phyloP scores from a whole-genome alignment of 257 asterid genomes.

The Scutellaria minor region DNA sequence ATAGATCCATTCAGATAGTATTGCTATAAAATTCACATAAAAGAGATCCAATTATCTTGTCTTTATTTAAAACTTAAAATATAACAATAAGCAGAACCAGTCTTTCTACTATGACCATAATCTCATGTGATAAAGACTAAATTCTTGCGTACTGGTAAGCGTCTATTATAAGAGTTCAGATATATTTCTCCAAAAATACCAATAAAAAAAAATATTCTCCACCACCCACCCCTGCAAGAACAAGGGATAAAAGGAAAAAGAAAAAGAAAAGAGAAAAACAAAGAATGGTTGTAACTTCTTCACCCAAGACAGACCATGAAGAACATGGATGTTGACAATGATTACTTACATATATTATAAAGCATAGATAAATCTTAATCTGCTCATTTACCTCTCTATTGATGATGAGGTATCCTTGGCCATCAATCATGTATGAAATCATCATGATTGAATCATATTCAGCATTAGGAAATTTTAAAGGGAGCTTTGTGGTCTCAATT shows the following conservation, averaged over 20 bases:
- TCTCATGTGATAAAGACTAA: conserved; percentile 24
- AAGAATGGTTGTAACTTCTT: conserved; percentile 14
- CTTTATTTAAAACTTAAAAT: conserved; percentile 5
- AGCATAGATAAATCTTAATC: conserved; percentile 20
- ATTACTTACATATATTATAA: conserved; percentile 12
- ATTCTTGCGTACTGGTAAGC: conserved; percentile 18
- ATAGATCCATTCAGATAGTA: conserved; percentile 21
- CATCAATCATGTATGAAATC: conserved; percentile 99
- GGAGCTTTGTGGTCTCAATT: conserved; percentile 98
- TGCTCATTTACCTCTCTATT: conserved; percentile 75
- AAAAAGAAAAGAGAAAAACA: background rate
- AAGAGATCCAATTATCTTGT: conserved; percentile 12
- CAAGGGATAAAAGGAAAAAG: background rate
- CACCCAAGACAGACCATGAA: conserved; percentile 24
- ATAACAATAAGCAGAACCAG: conserved; percentile 2
- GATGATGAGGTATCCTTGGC: conserved; percentile 94
- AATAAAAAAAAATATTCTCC: background rate
- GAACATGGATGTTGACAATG: conserved; percentile 15
- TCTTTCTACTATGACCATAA: conserved; percentile 8
- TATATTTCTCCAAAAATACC: background rate
- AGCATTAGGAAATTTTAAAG: conserved; percentile 97
- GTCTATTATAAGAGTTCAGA: background rate
- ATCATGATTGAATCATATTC: conserved; percentile 95
- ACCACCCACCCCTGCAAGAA: background rate
- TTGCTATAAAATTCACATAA: conserved; percentile 8